phyloP scores from a whole-genome alignment of 2,329 filamentous ascomycete genomes.

The Pseudogymnoascus sp. region DNA sequence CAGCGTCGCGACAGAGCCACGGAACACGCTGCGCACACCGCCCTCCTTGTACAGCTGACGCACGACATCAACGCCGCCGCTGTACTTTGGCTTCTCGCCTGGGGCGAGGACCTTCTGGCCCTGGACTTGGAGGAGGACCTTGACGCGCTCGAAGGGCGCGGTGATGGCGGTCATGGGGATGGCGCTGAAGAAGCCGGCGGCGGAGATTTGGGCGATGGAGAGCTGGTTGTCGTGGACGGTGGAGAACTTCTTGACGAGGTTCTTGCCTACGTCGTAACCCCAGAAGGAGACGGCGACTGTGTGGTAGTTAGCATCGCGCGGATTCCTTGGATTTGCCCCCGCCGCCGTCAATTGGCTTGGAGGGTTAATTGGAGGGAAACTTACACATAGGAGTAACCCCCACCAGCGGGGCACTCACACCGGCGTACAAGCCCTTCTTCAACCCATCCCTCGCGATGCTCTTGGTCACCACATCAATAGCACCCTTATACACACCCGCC shows the following conservation, averaged over 20 bases:
- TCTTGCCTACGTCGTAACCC: conserved; percentile 95
- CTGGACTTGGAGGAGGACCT: conserved; percentile 96
- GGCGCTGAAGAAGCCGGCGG: conserved; percentile 94
- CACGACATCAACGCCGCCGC: conserved; percentile 80
- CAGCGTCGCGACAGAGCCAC: conserved; percentile 81
- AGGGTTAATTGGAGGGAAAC: conserved; percentile 32
- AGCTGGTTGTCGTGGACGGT: conserved; percentile 58
- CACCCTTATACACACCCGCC: conserved; percentile 81
- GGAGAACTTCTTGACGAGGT: conserved; percentile 64
- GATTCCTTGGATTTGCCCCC: neutral
- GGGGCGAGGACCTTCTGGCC: conserved; percentile 78
- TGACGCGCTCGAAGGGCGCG: conserved; percentile 97
- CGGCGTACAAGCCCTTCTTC: conserved; percentile 79
- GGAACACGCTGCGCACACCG: conserved; percentile 84
- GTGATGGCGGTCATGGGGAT: conserved; percentile 97
- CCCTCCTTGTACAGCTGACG: conserved; percentile 88
- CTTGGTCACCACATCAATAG: conserved; percentile 85
- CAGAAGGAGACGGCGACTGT: conserved; percentile 63
- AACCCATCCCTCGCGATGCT: conserved; percentile 82
- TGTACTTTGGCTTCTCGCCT: conserved; percentile 88
- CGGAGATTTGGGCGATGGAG: conserved; percentile 78
- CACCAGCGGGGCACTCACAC: conserved; percentile 86
- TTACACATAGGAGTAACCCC: conserved; percentile 98
- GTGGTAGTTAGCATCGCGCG: conserved; percentile 7
- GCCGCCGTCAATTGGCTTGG: neutral